Conservation (phyloP, 768 basidiomycete species). For the Serendipita sp. region DNA sequence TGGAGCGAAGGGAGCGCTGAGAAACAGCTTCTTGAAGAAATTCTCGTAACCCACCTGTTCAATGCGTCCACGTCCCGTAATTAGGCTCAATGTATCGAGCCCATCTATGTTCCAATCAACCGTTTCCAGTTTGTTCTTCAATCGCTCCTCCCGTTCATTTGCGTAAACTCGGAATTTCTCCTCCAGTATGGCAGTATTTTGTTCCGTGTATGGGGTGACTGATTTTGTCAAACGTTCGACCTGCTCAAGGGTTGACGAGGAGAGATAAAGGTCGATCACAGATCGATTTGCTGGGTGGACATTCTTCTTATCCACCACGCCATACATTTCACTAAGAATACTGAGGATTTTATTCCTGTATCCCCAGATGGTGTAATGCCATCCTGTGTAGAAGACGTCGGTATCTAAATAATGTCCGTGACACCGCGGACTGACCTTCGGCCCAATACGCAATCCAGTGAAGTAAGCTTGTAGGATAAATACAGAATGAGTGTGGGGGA, state of each 20-base stretch:
- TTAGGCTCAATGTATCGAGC: too few species aligned
- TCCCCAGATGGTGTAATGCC: slow-evolving; percentile 12
- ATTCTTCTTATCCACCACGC: slow-evolving; percentile 3
- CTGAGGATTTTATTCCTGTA: slow-evolving; percentile 9
- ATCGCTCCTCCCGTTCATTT: background rate
- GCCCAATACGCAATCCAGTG: slow-evolving; percentile 23
- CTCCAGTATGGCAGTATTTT: slow-evolving; percentile 14
- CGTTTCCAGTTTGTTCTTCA: too few species aligned
- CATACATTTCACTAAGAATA: slow-evolving; percentile 11
- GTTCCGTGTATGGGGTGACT: slow-evolving; percentile 8
- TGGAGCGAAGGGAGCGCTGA: too few species aligned
- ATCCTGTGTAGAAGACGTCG: slow-evolving; percentile 9
- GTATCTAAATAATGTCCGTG: too few species aligned
- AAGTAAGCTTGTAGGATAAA: slow-evolving; percentile 12
- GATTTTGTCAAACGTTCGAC: slow-evolving; percentile 7
- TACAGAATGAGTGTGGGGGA: too few species aligned
- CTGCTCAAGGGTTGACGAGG: slow-evolving; percentile 6
- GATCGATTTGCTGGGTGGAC: slow-evolving; percentile 13
- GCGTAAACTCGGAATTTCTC: slow-evolving; percentile 17
- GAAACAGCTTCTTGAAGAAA: too few species aligned
- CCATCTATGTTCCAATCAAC: too few species aligned
- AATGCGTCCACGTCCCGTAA: slow-evolving; percentile 13
- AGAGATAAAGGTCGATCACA: slow-evolving; percentile 16
- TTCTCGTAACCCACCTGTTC: background rate
- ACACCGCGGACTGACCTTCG: slow-evolving; percentile 14